Evolutionary conservation across 768 basidiomycete genomes (phyloP), one percentile per base, ranked within the genome.

Genomic region (Dioszegia hungarica): DNA sequence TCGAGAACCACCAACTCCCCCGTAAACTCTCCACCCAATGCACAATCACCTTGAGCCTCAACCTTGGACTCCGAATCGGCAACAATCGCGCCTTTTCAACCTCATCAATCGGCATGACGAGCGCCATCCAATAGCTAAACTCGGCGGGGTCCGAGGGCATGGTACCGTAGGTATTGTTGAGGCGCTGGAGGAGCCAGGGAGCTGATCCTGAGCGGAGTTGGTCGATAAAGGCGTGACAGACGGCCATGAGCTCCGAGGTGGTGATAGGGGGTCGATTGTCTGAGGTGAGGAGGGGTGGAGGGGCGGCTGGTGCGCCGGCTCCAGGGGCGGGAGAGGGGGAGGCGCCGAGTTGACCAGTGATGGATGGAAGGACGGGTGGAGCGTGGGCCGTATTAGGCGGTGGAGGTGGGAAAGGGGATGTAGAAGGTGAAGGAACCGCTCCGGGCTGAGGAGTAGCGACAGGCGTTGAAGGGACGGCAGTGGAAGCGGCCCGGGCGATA

Each of bases 131-230:
- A 75, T 88, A 95, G 31, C 84, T 84, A 74, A 94, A 91, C 22
- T 81, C 78, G 25, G 81, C 81, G 0, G 85, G 82, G 74, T 90
- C 86, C 3, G 62, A 62, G 0, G 91, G 91, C 80, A 88, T 86
- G 4, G 81, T 78, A 2, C 90, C 90, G 69, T 87, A 88, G 0
- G 86, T 84, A 66, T 82, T 83, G 68, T 88, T 84, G 40, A 95
- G 81, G 45, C 89, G 83, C 68, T 95, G 90, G 1, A 90, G 85
- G 33, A 97, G 85, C 93, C 94, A 97, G 11, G 93, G 94, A 0
- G 90, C 89, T 0, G 84, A 85, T 15, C 90, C 89, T 2, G 78
- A 78, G 54, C 82, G 75, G 10, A 87, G 78, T 60, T 85, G 83
- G 24, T 79, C 78, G 56, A 88, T 77, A 67, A 88, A 88, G 4